Evolutionary conservation across 768 basidiomycete species (phyloP), one percentile per base, ranked within the genome.

Genomic region (Russula foetens): DNA sequence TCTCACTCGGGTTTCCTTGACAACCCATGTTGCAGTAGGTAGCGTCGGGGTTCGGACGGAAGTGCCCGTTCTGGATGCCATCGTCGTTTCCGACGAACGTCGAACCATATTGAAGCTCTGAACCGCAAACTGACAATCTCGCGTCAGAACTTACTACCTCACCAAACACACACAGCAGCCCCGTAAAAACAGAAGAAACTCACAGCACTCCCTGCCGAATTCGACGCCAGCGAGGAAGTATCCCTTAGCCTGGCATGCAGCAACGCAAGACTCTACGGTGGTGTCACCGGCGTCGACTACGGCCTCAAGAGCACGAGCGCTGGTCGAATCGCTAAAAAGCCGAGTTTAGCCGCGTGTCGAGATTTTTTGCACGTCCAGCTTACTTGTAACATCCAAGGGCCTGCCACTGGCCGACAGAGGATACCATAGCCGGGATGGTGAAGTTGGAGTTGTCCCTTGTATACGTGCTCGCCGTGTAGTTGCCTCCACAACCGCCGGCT

Each of bases 161-260:
- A 33, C 31, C 9, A 9, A 5, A 4, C 31, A 33, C 5, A n/a
- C n/a, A n/a, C n/a, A n/a, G n/a, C n/a, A 33, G 9, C 31, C 9
- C 31, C 31, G 9, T 33, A 33, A 9, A 33, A 5, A n/a, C n/a
- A n/a, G 31, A 35, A 11, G 11, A 12, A 35, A 35, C 49, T 3
- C 12, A 49, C 56, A 15, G 17, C 57, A 33, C 49, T 44, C 49
- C 23, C 41, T 43, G 0, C 48, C 29, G 9, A 51, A 51, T 51
- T 58, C 88, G 56, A 84, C 73, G 29, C 85, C 87, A 28, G 83
- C 81, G 38, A 79, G 86, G 1, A 84, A 77, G 68, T 81, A 91
- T 7, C 88, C 89, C 65, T 81, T 88, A 3, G 77, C 76, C 17
- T 81, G 77, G 65, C 89, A 90, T 67, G 84, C 84, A 47, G 71